These are phyloP conservation scores for Wickerhamomyces sp. DNA, from an alignment of 1,139 yeast species.

Conservation along the genomic window DNA sequence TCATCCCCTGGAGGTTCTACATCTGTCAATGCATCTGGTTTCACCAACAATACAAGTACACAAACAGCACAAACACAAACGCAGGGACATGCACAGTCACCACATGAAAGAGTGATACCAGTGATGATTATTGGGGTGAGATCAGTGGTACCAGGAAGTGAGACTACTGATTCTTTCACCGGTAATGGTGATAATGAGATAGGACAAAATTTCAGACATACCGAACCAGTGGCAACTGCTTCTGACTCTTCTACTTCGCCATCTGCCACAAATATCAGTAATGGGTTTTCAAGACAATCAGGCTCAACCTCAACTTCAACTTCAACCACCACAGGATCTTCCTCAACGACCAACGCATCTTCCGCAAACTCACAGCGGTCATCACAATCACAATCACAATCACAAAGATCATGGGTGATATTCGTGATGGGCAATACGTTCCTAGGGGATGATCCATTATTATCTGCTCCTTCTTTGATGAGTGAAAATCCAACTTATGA, in stretches of 20 bases:
- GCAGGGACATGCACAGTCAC: conserved; percentile 5
- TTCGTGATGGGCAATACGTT: conserved; percentile 46
- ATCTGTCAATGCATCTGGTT: conserved; percentile 1
- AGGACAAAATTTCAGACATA: conserved; percentile 1
- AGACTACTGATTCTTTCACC: conserved; percentile 3
- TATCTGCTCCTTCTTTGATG: conserved; percentile 40
- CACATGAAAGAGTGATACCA: conserved; percentile 36
- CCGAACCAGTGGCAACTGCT: too few relatives aligned
- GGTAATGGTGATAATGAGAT: conserved; percentile 8
- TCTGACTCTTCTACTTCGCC: not conserved
- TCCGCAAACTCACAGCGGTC: too few relatives aligned
- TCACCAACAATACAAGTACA: conserved; percentile 3
- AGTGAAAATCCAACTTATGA: conserved; percentile 46
- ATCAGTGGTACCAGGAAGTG: conserved; percentile 27
- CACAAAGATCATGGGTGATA: conserved; percentile 40
- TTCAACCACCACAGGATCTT: not conserved
- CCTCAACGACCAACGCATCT: too few relatives aligned
- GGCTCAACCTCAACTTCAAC: not conserved
- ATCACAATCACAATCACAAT: conserved; percentile 1
- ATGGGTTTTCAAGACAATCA: too few relatives aligned
- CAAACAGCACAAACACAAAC: conserved; percentile 2
- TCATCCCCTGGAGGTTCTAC: not conserved
- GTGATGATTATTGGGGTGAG: conserved; percentile 55
- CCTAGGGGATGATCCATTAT: conserved; percentile 41
- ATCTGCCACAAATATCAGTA: not conserved